A percentile compares a stretch with the other conserved stretches of the same genome.
Evolutionary conservation across 1,284 basidiomycete species (phyloP).

Genomic region (Boletus semigastroideus): DNA sequence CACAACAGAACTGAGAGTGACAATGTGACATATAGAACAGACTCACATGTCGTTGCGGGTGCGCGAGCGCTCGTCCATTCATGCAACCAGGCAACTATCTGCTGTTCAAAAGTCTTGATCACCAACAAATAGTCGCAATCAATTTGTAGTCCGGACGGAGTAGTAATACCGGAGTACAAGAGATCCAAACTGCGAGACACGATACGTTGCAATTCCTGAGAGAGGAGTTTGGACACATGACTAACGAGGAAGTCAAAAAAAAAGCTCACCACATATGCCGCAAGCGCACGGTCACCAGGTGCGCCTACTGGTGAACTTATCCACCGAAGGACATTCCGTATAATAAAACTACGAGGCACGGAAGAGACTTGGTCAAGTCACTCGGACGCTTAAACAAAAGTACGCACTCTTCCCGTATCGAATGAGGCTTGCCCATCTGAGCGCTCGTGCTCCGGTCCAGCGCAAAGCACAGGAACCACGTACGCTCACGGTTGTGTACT

Average conservation of each 20-base stretch:
- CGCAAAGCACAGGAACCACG: slow-evolving; percentile 91
- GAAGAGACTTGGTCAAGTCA: not conserved
- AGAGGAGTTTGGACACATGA: slow-evolving; percentile 5
- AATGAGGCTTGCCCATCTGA: slow-evolving; percentile 90
- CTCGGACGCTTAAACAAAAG: slow-evolving; percentile 8
- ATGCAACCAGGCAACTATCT: slow-evolving; percentile 69
- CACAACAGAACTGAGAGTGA: slow-evolving; percentile 5
- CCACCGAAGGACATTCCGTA: slow-evolving; percentile 80
- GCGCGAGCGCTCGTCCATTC: slow-evolving; percentile 49
- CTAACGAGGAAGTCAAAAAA: not conserved
- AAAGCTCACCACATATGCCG: slow-evolving; percentile 65
- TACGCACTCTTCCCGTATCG: slow-evolving; percentile 82
- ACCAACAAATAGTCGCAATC: slow-evolving; percentile 86
- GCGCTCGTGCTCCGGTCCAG: slow-evolving; percentile 90
- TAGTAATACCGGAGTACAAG: slow-evolving; percentile 81
- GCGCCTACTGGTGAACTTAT: slow-evolving; percentile 60
- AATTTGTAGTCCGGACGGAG: slow-evolving; percentile 81
- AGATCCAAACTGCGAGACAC: slow-evolving; percentile 88
- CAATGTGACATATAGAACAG: not conserved
- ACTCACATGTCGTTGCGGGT: slow-evolving; percentile 16
- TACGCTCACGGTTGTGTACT: slow-evolving; percentile 91
- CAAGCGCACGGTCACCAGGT: slow-evolving; percentile 63
- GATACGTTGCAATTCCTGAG: slow-evolving; percentile 81
- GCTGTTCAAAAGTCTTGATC: slow-evolving; percentile 82
- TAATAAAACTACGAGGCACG: slow-evolving; percentile 65